Evolutionary conservation across 1,284 basidiomycete genomes (phyloP), one percentile per base, ranked within the genome.

Genomic region (Ustilago esculenta): DNA sequence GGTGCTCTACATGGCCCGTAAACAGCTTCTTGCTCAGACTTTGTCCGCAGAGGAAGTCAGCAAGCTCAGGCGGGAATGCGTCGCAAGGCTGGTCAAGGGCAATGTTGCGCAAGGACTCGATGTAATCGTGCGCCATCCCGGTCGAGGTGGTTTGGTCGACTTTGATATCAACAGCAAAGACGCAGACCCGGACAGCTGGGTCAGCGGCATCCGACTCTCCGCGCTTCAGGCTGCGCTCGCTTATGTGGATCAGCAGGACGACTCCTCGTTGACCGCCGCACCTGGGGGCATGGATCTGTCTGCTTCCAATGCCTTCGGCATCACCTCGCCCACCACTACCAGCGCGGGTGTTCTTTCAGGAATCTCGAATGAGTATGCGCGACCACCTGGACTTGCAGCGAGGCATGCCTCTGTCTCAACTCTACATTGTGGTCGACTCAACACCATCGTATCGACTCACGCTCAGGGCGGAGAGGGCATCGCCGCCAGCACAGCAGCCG

Each of bases 41-140:
- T 85, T 98, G 18, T 92, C 90, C 72, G 87, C 87, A 2, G 94
- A 96, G 73, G 94, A 98, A 83, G 91, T 92, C 0, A 85, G 88
- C 34, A 88, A 88, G 46, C 86, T 98, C 73, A 86, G 92, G 54
- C 86, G 89, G 42, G 92, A 94, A 64, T 94, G 93, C 79, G 94
- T 98, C 5, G 88, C 87, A 12, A 85, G 92, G 41, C 87, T 98
- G 8, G 94, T 95, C 50, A 88, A 88, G 53, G 93, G 92, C 41
- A 98, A 98, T 81, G 87, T 96, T 52, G 89, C 91, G 0, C 94
- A 98, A 79, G 91, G 90, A 3, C 84, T 97, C 41, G 95, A 98
- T 79, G 89, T 98, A 59, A 95, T 98, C 73, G 94, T 98, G 11
- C 87, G 95, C 18, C 94, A 97, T 83, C 91, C 94, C 12, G 89